Base-by-base conservation (phyloP, 176 grass and related monocot species). In the Elymus sibiricus region DNA sequence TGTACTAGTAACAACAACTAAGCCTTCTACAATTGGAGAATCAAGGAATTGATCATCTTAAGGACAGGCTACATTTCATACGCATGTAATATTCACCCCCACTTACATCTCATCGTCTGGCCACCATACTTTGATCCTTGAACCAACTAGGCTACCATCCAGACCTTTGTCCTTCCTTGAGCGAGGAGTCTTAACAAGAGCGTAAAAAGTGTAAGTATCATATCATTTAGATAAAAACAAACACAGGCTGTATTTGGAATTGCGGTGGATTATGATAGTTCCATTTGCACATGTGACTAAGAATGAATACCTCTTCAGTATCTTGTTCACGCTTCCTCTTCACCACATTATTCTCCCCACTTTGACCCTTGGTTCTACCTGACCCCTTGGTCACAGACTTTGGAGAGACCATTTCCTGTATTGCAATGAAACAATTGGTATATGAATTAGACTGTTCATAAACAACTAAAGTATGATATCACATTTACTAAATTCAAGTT, bases 61-160 rank as follows among this genome's bases (percentile, higher is more conserved):
- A 60, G 11, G 17, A 67, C 4, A 11, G 11, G 51, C 27, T 34
- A 32, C 10, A 64, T 24, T 61, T 53, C 64, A 74, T 53, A 69
- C 2, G 80, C n/a, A 19, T 77, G 51, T 71, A 44, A 81, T 83
- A 38, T 62, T 56, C 14, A 59, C n/a, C 37, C 34, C 31, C 49
- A 88, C 97, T 94, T 94, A 99, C 97, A 42, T 83, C 78, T 94
- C 70, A 43, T 99, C 97, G 27, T 97, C 90, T 5, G 97, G 97
- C 97, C 97, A 99, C 97, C 97, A 99, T 64, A 99, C 97, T 99
- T 93, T 91, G 83, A 99, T 88, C 82, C 66, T 96, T 10, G 86
- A 4, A 82, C 92, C 94, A 77, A 99, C 65, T 53, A 99, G 81
- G 74, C 82, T 88, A 65, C 16, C 69, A 90, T 99, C 94, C 72